Conservation (phyloP, 495 filamentous ascomycete species). For the Articulospora tetracladia region DNA sequence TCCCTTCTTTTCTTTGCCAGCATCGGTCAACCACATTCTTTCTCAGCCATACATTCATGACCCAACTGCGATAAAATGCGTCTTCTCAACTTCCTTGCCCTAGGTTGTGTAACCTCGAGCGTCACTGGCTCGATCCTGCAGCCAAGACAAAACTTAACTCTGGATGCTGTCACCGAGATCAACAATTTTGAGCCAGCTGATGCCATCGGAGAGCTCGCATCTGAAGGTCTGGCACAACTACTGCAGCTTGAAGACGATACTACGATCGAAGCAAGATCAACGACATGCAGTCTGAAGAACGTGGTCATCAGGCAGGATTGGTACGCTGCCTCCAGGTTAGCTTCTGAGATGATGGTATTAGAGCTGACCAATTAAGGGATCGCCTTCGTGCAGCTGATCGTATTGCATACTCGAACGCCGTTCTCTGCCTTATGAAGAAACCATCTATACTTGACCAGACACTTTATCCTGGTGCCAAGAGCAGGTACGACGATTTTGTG, state of each 20-base stretch:
- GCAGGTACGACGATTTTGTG: conserved; percentile 64
- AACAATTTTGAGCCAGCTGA: not conserved
- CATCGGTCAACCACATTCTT: not conserved
- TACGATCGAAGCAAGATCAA: not conserved
- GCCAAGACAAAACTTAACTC: not conserved
- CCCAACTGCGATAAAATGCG: not conserved
- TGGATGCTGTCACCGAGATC: not conserved
- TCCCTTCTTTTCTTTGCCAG: not conserved
- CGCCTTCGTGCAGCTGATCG: conserved; percentile 42
- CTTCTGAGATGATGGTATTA: not conserved
- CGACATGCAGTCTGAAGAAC: not conserved
- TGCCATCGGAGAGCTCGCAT: not conserved
- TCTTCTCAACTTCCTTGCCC: not conserved
- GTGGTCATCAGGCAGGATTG: not conserved
- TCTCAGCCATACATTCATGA: not conserved
- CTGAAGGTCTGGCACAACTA: not conserved
- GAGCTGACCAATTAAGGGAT: conserved; percentile 36
- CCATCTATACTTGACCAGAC: not conserved
- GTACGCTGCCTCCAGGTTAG: not conserved
- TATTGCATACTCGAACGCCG: conserved; percentile 56
- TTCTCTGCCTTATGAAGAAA: conserved; percentile 55
- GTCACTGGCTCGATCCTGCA: not conserved
- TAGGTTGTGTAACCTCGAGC: not conserved
- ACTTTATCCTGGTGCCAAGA: conserved; percentile 4
- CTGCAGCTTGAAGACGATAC: not conserved